Conservation (phyloP, 164 flowering plant genomes). For the Magnolia officinalis region DNA sequence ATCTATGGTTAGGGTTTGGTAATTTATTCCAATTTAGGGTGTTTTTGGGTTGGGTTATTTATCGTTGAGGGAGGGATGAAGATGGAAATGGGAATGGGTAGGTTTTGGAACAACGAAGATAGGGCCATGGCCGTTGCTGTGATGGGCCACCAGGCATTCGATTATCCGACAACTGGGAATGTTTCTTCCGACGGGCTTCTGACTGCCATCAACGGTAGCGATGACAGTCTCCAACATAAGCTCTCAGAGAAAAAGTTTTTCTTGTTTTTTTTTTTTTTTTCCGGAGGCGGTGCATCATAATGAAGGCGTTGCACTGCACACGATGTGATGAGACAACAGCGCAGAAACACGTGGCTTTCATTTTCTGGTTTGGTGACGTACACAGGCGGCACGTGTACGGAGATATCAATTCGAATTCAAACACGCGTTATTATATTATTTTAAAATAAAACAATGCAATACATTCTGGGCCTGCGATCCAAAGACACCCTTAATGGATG, state of each 20-base stretch:
- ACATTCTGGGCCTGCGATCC: too few relatives aligned
- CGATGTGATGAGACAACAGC: too few relatives aligned
- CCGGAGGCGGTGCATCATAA: too few relatives aligned
- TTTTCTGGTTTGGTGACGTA: too few relatives aligned
- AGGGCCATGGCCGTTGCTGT: conserved; percentile 50
- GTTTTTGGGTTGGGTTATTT: conserved; percentile 8
- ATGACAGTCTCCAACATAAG: conserved; percentile 70
- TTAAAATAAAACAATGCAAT: too few relatives aligned
- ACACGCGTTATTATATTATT: too few relatives aligned
- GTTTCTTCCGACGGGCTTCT: conserved; percentile 27
- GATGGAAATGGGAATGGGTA: conserved; percentile 32
- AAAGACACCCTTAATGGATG: too few relatives aligned
- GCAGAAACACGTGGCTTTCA: too few relatives aligned
- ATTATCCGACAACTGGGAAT: conserved; percentile 39
- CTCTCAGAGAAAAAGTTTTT: conserved; percentile 47
- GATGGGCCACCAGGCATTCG: conserved; percentile 54
- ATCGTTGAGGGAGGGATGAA: conserved; percentile 29
- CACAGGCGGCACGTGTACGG: too few relatives aligned
- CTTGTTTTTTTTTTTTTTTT: too few relatives aligned
- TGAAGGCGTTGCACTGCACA: too few relatives aligned
- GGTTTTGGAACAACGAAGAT: conserved; percentile 45
- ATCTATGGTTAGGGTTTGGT: neutral
- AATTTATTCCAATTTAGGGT: conserved; percentile 1
- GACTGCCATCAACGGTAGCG: conserved; percentile 31
- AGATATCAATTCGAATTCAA: too few relatives aligned